Evolutionary conservation across 2,329 filamentous ascomycete genomes (phyloP).

Genomic region (Colletotrichum sidae): DNA sequence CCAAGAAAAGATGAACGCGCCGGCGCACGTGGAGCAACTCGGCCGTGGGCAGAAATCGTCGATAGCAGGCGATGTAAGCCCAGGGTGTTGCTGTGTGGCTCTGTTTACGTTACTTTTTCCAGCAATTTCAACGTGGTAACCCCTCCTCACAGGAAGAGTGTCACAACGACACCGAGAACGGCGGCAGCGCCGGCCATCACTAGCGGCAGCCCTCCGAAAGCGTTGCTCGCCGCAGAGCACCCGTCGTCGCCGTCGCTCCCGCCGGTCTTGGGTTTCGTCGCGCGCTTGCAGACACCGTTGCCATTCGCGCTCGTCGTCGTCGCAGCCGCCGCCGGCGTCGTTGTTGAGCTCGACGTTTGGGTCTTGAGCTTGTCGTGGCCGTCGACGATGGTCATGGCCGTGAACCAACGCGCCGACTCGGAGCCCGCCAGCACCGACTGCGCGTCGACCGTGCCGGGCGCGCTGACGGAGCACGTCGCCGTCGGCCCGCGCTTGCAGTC

Average conservation of each 20-base stretch:
- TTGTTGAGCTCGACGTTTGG: neutral
- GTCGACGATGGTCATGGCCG: constrained; percentile 29
- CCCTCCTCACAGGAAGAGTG: neutral
- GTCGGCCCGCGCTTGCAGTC: constrained; percentile 25
- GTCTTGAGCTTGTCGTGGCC: constrained; percentile 21
- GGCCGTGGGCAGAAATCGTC: too few relatives aligned
- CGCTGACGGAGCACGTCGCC: constrained; percentile 17
- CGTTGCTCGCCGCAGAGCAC: constrained; percentile 19
- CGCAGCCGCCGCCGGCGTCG: neutral
- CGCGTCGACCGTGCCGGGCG: neutral
- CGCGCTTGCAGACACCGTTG: constrained; percentile 25
- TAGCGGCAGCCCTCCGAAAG: neutral
- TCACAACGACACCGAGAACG: constrained; percentile 1
- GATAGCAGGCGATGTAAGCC: too few relatives aligned
- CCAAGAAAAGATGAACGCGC: too few relatives aligned
- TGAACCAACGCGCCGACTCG: constrained; percentile 24
- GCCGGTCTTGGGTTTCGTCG: neutral
- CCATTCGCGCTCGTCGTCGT: neutral
- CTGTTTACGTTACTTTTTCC: too few relatives aligned
- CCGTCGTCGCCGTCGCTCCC: neutral
- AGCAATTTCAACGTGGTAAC: too few relatives aligned
- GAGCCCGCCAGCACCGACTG: constrained; percentile 6
- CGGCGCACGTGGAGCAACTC: too few relatives aligned
- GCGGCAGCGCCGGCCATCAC: constrained; percentile 1
- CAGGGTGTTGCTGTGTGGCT: too few relatives aligned